These are phyloP conservation scores for Hortaea werneckii DNA, from an alignment of 2,329 filamentous ascomycete species.

Conservation along the genomic window DNA sequence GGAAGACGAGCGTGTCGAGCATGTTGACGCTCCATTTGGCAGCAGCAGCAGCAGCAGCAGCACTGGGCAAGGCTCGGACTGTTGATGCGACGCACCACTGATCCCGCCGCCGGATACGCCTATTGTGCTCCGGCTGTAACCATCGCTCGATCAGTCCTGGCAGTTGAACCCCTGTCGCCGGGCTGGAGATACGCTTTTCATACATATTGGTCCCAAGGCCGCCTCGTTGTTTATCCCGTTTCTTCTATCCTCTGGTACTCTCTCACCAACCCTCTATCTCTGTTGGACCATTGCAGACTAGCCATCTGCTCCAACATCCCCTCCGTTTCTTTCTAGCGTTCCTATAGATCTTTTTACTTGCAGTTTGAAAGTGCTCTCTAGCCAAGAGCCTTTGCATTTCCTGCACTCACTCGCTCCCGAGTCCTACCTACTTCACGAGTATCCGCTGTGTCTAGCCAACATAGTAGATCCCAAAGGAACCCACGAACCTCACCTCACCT, in stretches of 20 bases:
- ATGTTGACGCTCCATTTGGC: conserved; percentile 13
- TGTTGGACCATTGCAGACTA: conserved; percentile 17
- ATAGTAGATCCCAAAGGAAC: conserved; percentile 9
- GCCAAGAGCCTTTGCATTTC: conserved; percentile 4
- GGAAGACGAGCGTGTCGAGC: conserved; percentile 2
- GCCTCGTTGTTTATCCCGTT: conserved; percentile 3
- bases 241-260: conserved; percentile 2
- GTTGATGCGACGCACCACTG: conserved; percentile 8
- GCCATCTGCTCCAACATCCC: conserved; percentile 22
- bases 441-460: conserved; percentile 26
- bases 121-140: conserved; percentile 10
- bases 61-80: conserved; percentile 12
- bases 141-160: conserved; percentile 11
- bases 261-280: background rate
- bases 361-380: conserved; percentile 2
- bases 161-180: conserved; percentile 11
- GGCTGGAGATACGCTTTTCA: conserved; percentile 7
- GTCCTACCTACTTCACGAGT: conserved; percentile 1
- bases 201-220: conserved; percentile 15
- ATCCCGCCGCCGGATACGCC: conserved; percentile 12
- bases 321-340: conserved; percentile 11
- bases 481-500: background rate
- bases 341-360: conserved; percentile 1
- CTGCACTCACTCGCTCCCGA: conserved; percentile 2
- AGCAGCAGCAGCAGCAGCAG: background rate